phyloP scores from a whole-genome alignment of 306 rosid species.

The Cajanus cajan region DNA sequence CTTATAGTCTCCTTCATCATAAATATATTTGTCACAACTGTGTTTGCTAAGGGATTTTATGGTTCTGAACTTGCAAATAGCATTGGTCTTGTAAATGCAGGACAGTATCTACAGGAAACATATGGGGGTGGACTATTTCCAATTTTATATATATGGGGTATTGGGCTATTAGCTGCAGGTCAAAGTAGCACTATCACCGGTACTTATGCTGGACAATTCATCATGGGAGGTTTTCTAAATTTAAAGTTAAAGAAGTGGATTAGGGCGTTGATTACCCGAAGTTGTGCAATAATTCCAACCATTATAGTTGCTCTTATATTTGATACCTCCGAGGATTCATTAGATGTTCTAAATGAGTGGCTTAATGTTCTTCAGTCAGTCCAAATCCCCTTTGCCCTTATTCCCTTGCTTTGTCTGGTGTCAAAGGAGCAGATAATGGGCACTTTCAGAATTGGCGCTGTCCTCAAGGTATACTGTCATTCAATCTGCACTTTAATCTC shows the following conservation, averaged over 20 bases:
- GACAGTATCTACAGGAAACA: conserved; percentile 78
- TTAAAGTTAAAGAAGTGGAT: conserved; percentile 89
- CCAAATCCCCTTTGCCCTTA: conserved; percentile 96
- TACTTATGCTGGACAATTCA: conserved; percentile 96
- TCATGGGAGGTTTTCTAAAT: conserved; percentile 94
- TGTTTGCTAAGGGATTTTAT: conserved; percentile 91
- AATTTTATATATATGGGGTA: conserved; percentile 86
- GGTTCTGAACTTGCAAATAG: conserved; percentile 60
- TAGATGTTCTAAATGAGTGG: conserved; percentile 88
- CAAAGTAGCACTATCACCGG: conserved; percentile 98
- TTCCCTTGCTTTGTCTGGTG: conserved; percentile 90
- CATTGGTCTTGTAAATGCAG: conserved; percentile 90
- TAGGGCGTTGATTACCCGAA: conserved; percentile 87
- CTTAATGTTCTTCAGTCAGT: conserved; percentile 95
- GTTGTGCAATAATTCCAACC: conserved; percentile 90
- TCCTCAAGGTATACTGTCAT: conserved; percentile 61
- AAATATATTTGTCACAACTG: conserved; percentile 84
- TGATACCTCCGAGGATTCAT: conserved; percentile 60
- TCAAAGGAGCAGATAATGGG: conserved; percentile 95
- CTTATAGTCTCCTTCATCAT: conserved; percentile 72
- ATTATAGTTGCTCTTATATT: conserved; percentile 81
- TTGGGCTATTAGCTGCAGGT: conserved; percentile 94
- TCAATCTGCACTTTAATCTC: conserved; percentile 19
- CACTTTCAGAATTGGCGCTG: conserved; percentile 64
- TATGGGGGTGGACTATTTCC: conserved; percentile 92